Evolutionary conservation across 495 filamentous ascomycete genomes (phyloP).

Genomic region (Elasticomyces elasticus): DNA sequence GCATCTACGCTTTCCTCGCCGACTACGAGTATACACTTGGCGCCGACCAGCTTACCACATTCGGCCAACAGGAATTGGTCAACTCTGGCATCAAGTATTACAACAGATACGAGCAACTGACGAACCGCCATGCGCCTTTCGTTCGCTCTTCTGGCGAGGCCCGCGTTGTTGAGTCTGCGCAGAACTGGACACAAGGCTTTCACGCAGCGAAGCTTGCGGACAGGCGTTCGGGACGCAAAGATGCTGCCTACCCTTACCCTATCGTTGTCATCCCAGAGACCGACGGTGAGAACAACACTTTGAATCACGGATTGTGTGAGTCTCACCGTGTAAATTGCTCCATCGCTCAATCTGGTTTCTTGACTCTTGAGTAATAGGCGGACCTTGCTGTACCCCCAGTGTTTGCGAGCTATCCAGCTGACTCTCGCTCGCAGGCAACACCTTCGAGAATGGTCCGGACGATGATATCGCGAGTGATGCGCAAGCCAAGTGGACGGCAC

Average conservation of each 20-base stretch:
- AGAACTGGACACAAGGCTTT: constrained; percentile 64
- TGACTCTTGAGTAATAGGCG: too few relatives aligned
- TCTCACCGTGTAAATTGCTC: too few relatives aligned
- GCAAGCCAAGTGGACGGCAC: constrained; percentile 42
- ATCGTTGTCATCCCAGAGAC: constrained; percentile 63
- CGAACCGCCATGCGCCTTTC: constrained; percentile 50
- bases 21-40: constrained; percentile 65
- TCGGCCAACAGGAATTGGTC: constrained; percentile 64
- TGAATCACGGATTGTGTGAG: constrained; percentile 46
- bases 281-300: constrained; percentile 61
- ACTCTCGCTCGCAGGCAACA: constrained; percentile 55
- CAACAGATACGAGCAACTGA: constrained; percentile 52
- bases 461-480: constrained; percentile 39
- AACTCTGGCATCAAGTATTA: constrained; percentile 68
- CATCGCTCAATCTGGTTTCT: too few relatives aligned
- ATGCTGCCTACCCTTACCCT: constrained; percentile 39
- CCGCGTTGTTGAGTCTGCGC: constrained; percentile 63
- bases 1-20: constrained; percentile 53
- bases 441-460: constrained; percentile 45
- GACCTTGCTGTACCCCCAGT: background rate
- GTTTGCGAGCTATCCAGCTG: too few relatives aligned
- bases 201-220: constrained; percentile 41
- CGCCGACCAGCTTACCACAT: constrained; percentile 59
- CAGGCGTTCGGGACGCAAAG: background rate
- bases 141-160: constrained; percentile 58